Base-by-base conservation (phyloP, 208 protist species). In the Tetramitus jugosus region DNA sequence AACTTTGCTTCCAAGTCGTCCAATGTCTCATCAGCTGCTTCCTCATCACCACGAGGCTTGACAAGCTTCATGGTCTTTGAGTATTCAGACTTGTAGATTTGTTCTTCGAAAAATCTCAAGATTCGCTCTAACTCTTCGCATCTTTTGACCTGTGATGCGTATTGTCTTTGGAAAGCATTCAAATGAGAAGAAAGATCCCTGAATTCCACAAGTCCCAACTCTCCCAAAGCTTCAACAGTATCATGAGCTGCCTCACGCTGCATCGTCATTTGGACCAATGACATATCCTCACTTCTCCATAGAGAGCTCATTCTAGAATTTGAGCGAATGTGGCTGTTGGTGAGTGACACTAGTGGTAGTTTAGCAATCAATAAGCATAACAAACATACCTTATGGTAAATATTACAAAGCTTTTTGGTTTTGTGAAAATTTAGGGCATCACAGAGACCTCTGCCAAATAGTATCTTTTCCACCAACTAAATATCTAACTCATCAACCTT, bases 101-200 rank as follows among this genome's bases (percentile, higher is more conserved):
- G 88, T 2, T 93, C 90, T 77, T 94, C 86, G 60, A 99, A 87
- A 79, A 91, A 96, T 45, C 90, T 88, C 37, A 99, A 78, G 80
- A 95, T 96, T 37, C 94, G 89, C 77, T 97, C 90, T 87, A 98
- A 95, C 72, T 98, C 96, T 69, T 98, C 95, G 84, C 94, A 98
- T 37, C 94, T 82, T 52, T 94, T 92, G 46, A 99, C 93, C 69
- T 99, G 94, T 53, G 92, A 88, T 10, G 97, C 94, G 78, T 96
- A 99, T 77, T 94, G 89, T 35, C 96, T 91, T 84, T 98, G 93
- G 82, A 98, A 98, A 39, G 93, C 86, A 76, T 88, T 95, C n/a
- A 96, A 84, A 33, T 93, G 83, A n/a, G 76, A 72, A 71, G 94
- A 94, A 35, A 91, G 68, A 84, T 99, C 97, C 60, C 87, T 87